Evolutionary conservation across 176 grass and related monocot species (phyloP), one percentile per base, ranked within the genome.

Genomic region (Triticum urartu): DNA sequence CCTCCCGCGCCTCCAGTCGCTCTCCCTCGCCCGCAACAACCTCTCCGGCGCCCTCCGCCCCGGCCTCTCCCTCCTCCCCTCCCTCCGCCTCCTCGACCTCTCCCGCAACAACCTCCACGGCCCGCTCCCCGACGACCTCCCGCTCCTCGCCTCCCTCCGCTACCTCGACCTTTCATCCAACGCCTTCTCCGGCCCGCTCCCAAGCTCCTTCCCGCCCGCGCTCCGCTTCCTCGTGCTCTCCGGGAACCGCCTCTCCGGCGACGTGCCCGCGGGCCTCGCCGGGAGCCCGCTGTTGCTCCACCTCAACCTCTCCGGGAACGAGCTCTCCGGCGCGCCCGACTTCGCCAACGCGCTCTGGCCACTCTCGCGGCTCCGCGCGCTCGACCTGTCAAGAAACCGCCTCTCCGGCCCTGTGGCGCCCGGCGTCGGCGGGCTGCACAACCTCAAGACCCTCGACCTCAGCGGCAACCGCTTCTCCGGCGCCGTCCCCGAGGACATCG

Each of bases 131-230:
- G 90, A 87, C 78, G 97, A 96, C 80, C 45, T 89, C 83, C 42
- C 87, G 15, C 69, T 74, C 15, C 75, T 98, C 35, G 21, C 76
- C 5, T 80, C 92, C 0, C 79, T 98, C 12, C 88, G 82, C 7
- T 91, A 84, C 81, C 82, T 98, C 22, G 97, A 98, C 79, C 76
- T 96, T 67, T 90, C 97, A 22, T 83, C 32, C 75, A 98, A 98
- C 68, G 78, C 88, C 39, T 82, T 96, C 91, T 94, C 97, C 21
- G 94, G 92, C 61, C 82, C 90, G 17, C 87, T 93, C 3, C 97
- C 90, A 0, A 0, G 17, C 1, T 34, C 83, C 0, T 87, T 95
- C 81, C 89, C 94, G 12, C 81, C 87, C 8, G 78, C 92, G 3
- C 61, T 94, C 48, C 93, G 97, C 2, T 96, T 94, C 91, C 79